Evolutionary conservation across 169 alveolate genomes (phyloP), one percentile per base, ranked within the genome.

Genomic region (Plasmodium vivax): DNA sequence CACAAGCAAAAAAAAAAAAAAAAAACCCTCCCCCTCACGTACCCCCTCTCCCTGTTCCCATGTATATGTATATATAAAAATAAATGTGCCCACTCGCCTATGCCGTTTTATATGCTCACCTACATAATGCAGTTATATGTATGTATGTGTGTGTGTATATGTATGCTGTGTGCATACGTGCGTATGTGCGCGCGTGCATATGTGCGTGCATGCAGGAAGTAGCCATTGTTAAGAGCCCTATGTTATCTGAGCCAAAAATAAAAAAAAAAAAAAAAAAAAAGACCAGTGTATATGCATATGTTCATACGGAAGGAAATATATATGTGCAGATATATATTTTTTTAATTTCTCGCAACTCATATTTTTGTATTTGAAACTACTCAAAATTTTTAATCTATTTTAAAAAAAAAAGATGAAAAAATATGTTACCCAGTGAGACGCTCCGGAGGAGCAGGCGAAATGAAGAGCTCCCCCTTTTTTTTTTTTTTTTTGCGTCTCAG

Each of bases 21-120:
- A 23, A 23, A 23, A 23, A 23, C 27, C 27, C 27, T 23, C 30
- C 30, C 32, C 10, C 36, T 62, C 75, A n/a, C 7, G 36, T 62
- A 27, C 4, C 14, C 6, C 10, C 23, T 62, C 12, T 19, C 30
- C 12, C 38, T 7, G 75, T 62, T 62, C 30, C 30, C 30, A 82
- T 84, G 79, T 84, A 84, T 84, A 45, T 27, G 58, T 45, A 45
- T 72, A 32, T 68, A 41, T 72, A 71, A 43, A 9, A 38, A 68
- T 41, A 14, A 16, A 38, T 16, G 56, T n/a, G 51, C n/a, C 62
- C 54, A 68, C 79, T 5, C 41, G 2, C 71, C 36, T 83, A 41
- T 83, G 54, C 58, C 51, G 23, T 77, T 77, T 36, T 51, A 23
- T 77, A 77, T 36, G 75, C 75, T 12, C 34, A 62, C 75, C 75